These are phyloP conservation scores for Pleodorina starrii DNA, from an alignment of 139 green algal genomes.

Conservation along the genomic window DNA sequence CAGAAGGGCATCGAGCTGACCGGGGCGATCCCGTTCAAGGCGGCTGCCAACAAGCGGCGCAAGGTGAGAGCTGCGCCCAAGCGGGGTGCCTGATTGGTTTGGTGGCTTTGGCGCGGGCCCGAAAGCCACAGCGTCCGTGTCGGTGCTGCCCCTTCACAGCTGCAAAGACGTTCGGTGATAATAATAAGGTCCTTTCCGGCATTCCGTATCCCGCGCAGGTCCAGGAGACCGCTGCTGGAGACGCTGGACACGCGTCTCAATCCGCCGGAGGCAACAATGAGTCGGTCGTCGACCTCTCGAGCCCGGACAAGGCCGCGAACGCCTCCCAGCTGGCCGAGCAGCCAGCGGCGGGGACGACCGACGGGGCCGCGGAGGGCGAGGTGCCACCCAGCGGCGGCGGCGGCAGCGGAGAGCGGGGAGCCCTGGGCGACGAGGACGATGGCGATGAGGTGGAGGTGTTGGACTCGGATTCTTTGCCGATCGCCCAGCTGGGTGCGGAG, in stretches of 20 bases:
- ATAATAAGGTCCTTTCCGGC: background rate
- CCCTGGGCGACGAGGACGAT: background rate
- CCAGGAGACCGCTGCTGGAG: background rate
- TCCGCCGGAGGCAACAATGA: background rate
- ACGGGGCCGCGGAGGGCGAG: background rate
- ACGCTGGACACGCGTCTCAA: background rate
- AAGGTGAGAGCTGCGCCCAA: background rate
- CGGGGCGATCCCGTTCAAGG: background rate
- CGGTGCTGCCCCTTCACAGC: too few relatives aligned
- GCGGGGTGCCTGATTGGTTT: background rate
- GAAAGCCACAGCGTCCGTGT: background rate
- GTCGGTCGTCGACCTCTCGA: background rate
- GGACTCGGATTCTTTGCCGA: too few relatives aligned
- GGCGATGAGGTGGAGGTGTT: too few relatives aligned
- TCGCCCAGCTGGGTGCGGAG: too few relatives aligned
- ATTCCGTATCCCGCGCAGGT: background rate
- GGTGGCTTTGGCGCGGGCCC: background rate
- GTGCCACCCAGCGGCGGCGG: too few relatives aligned
- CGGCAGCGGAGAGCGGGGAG: background rate
- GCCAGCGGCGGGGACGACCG: too few relatives aligned
- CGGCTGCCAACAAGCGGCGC: background rate
- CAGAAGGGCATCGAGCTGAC: background rate
- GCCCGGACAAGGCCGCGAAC: background rate
- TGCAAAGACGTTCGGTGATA: background rate
- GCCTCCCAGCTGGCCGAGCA: background rate